Evolutionary conservation across 495 filamentous ascomycete species (phyloP).

Genomic region (Penicillium manginii): DNA sequence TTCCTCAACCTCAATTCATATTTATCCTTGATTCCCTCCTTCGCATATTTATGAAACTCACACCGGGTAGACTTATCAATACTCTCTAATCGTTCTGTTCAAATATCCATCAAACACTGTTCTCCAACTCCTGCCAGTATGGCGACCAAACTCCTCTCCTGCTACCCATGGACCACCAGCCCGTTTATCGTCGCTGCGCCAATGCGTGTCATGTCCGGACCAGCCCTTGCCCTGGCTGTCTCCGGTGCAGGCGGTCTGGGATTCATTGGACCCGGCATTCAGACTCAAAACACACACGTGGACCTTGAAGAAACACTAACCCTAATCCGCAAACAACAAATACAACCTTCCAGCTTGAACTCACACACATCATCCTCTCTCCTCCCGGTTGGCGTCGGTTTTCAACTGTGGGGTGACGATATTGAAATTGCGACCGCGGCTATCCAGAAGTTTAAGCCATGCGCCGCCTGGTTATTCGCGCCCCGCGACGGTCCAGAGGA

Average conservation of each 20-base stretch:
- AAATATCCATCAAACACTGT: background rate
- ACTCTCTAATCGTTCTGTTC: background rate
- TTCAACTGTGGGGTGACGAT: conserved; percentile 59
- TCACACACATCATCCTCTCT: conserved; percentile 19
- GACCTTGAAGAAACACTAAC: conserved; percentile 41
- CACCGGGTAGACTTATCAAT: background rate
- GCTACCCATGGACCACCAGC: conserved; percentile 65
- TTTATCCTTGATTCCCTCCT: background rate
- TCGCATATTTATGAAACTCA: background rate
- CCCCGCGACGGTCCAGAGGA: conserved; percentile 50
- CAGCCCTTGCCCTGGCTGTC: conserved; percentile 59
- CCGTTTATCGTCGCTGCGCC: conserved; percentile 72
- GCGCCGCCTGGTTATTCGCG: conserved; percentile 74
- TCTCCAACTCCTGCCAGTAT: conserved; percentile 8
- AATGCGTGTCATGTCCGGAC: conserved; percentile 71
- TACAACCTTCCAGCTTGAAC: conserved; percentile 12
- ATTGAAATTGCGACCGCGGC: conserved; percentile 46
- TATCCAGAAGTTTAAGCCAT: conserved; percentile 55
- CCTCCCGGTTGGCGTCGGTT: conserved; percentile 66
- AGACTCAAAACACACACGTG: conserved; percentile 34
- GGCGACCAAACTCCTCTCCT: conserved; percentile 24
- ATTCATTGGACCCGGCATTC: conserved; percentile 45
- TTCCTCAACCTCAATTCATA: background rate
- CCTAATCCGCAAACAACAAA: conserved; percentile 22
- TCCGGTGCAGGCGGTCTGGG: conserved; percentile 70